Base-by-base conservation (phyloP, 257 asterid species). In the Lycium ferocissimum region DNA sequence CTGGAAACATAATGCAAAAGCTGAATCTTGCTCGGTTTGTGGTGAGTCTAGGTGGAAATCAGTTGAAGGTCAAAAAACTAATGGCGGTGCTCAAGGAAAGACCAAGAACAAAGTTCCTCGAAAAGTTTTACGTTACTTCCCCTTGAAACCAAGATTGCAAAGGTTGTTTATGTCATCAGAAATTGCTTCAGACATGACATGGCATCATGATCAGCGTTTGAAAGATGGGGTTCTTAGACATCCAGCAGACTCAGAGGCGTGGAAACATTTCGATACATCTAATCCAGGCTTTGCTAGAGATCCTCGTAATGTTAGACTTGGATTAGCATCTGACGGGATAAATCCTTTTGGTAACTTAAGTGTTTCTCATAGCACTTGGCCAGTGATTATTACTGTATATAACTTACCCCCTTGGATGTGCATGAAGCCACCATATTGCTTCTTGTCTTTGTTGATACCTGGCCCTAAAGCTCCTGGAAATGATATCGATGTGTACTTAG, bases 121-220 rank as follows among this genome's bases (percentile, higher is more conserved):
- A 11, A 10, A 53, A 53, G 15, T 53, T 9, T 70, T 70, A 11
- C 22, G 8, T 70, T 33, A 70, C 18, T 70, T 70, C 33, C 51
- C 79, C 3, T 33, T 86, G 15, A 53, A 53, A 11, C 15, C 57
- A 53, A 53, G 3, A 53, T 53, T 53, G 3, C 15, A 53, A 53
- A 9, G 3, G 4, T 53, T 53, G 15, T 53, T 53, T 53, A 53
- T 53, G 57, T 53, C 57, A 53, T 53, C 15, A 10, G 12, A 83
- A 9, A 80, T 18, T 6, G 82, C 86, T 17, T 3, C 4, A 12
- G 18, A 83, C 20, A 86, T 86, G 84, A 80, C 37, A 37, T 87
- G 85, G 85, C 80, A 84, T 54, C 37, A 67, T 7, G 85, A 84
- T 7, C 22, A 51, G 7, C 12, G 15, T 6, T 2, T 35, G 15